phyloP scores from a whole-genome alignment of 2,329 filamentous ascomycete genomes.

The Colletotrichum agaves region DNA sequence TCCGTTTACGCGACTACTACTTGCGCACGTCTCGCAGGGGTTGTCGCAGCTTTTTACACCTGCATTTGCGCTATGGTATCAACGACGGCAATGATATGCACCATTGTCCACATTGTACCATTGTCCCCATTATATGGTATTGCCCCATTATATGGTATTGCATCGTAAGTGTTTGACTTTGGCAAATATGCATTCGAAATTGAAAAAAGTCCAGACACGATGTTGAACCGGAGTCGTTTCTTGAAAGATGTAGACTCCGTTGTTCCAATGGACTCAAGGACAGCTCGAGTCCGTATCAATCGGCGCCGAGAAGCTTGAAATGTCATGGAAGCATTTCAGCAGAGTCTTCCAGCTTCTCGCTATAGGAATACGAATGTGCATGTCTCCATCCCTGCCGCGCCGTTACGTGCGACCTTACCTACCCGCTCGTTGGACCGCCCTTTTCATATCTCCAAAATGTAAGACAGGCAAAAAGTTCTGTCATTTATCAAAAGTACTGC shows the following conservation, averaged over 20 bases:
- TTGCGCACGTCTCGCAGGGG: background rate
- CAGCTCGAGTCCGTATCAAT: background rate
- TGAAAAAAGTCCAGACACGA: background rate
- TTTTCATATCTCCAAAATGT: background rate
- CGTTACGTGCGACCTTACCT: background rate
- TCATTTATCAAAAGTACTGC: constrained; percentile 1
- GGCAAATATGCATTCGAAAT: background rate
- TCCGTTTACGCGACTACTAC: background rate
- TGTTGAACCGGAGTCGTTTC: fast-evolving
- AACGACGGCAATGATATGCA: background rate
- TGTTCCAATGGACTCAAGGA: background rate
- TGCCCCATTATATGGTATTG: background rate
- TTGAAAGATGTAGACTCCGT: background rate
- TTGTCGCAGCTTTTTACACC: background rate
- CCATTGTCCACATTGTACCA: background rate
- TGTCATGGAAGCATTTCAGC: background rate
- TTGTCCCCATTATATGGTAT: too few relatives aligned
- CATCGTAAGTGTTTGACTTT: background rate
- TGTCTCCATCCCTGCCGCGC: background rate
- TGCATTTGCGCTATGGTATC: background rate
- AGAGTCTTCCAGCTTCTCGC: background rate
- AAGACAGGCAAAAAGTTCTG: background rate
- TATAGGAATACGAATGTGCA: background rate
- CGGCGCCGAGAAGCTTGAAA: background rate
- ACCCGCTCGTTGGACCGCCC: background rate